These are phyloP conservation scores for Butyriboletus loyo DNA, from an alignment of 768 basidiomycete species.

Conservation along the genomic window DNA sequence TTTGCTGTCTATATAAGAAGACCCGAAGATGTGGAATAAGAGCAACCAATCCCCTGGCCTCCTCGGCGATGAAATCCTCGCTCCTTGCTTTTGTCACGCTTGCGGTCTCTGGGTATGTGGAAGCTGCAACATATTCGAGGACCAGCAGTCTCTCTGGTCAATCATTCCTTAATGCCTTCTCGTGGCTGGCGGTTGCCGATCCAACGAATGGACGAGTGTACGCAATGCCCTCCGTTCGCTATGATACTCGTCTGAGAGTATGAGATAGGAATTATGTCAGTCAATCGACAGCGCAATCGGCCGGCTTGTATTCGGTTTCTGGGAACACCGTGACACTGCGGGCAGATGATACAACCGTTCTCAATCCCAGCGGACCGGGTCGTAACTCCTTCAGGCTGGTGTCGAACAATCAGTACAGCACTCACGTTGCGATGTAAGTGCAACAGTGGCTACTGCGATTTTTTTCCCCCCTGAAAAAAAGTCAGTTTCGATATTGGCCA, in stretches of 20 bases:
- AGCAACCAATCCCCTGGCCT: background rate
- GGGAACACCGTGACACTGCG: constrained; percentile 36
- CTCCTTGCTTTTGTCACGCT: constrained; percentile 7
- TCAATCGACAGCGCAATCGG: constrained; percentile 44
- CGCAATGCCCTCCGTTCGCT: background rate
- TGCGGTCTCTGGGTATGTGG: constrained; percentile 2
- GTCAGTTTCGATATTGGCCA: constrained; percentile 34
- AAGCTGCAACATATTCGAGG: constrained; percentile 45
- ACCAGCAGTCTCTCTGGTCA: constrained; percentile 47
- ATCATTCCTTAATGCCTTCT: constrained; percentile 41
- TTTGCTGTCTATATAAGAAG: constrained; percentile 12
- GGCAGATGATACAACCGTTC: constrained; percentile 32
- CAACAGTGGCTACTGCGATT: background rate
- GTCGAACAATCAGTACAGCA: constrained; percentile 30
- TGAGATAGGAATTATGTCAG: constrained; percentile 41
- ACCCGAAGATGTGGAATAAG: background rate
- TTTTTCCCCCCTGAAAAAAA: background rate
- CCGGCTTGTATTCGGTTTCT: constrained; percentile 57
- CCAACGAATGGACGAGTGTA: constrained; percentile 37
- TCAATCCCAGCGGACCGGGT: constrained; percentile 31
- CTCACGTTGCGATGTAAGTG: constrained; percentile 34
- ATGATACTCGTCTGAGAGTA: background rate
- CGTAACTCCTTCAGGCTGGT: constrained; percentile 36
- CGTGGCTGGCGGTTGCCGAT: constrained; percentile 30
- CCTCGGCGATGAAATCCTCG: constrained; percentile 1